These are phyloP conservation scores for Xylaria polymorpha DNA, from an alignment of 2,329 filamentous ascomycete species.

Conservation along the genomic window DNA sequence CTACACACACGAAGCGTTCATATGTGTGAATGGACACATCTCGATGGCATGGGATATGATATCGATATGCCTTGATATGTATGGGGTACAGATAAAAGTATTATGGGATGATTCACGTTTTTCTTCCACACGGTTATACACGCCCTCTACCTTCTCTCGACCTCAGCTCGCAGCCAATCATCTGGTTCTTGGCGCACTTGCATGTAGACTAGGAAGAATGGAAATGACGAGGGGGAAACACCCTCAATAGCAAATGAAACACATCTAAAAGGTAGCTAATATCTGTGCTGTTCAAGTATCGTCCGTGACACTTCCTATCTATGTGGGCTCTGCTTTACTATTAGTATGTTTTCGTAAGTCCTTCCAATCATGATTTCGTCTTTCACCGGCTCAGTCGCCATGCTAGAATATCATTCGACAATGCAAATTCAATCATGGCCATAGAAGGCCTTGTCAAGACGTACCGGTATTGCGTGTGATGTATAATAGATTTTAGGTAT, in stretches of 20 bases:
- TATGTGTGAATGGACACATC: slow-evolving; percentile 46
- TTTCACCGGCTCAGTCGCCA: background rate
- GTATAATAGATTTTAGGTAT: too few relatives aligned
- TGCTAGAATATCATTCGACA: too few relatives aligned
- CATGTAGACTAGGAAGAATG: slow-evolving; percentile 52
- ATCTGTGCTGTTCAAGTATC: background rate
- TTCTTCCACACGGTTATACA: slow-evolving; percentile 44
- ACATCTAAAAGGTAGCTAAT: slow-evolving; percentile 20
- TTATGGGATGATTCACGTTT: slow-evolving; percentile 48
- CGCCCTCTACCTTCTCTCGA: slow-evolving; percentile 38
- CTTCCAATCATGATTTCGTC: background rate
- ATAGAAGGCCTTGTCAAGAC: too few relatives aligned
- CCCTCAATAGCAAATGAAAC: slow-evolving; percentile 38
- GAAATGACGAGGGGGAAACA: slow-evolving; percentile 33
- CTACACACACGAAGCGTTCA: slow-evolving; percentile 44
- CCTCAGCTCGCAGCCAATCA: slow-evolving; percentile 43
- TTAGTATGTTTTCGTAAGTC: background rate
- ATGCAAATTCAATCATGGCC: too few relatives aligned
- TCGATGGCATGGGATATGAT: slow-evolving; percentile 41
- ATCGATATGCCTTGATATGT: slow-evolving; percentile 43
- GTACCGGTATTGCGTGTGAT: too few relatives aligned
- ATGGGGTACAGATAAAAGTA: slow-evolving; percentile 48
- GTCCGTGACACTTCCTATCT: background rate
- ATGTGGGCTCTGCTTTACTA: background rate
- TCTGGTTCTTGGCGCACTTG: slow-evolving; percentile 48